phyloP scores from a whole-genome alignment of 1,139 yeast genomes.

The Yamadazyma mexicana region DNA sequence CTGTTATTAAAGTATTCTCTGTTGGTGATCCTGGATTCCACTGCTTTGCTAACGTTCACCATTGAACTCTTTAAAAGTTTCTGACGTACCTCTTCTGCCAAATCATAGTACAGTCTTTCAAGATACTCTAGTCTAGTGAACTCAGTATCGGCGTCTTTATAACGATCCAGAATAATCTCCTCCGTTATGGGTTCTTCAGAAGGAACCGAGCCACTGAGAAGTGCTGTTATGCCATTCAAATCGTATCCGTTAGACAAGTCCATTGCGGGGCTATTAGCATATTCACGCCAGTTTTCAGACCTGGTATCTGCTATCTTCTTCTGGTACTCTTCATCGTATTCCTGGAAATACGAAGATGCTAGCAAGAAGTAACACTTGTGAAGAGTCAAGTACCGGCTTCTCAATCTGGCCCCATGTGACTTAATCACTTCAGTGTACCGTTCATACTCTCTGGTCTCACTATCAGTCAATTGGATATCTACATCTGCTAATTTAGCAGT shows the following conservation, averaged over 20 bases:
- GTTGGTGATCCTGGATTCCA: constrained; percentile 24
- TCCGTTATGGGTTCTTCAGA: constrained; percentile 1
- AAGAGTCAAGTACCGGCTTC: constrained; percentile 57
- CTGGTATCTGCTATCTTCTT: constrained; percentile 19
- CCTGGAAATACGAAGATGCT: constrained; percentile 78
- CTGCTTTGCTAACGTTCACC: constrained; percentile 28
- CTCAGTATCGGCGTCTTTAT: neutral
- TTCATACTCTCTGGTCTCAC: constrained; percentile 20
- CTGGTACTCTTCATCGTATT: constrained; percentile 46
- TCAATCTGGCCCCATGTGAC: constrained; percentile 27
- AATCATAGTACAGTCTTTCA: constrained; percentile 49
- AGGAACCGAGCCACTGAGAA: constrained; percentile 2
- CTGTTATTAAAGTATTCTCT: constrained; percentile 21
- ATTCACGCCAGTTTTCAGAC: neutral
- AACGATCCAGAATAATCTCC: constrained; percentile 3
- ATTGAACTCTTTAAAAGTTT: constrained; percentile 51
- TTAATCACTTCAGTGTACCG: constrained; percentile 26
- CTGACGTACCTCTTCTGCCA: constrained; percentile 64
- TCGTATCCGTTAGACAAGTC: neutral
- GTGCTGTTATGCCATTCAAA: constrained; percentile 2
- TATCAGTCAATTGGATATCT: constrained; percentile 12
- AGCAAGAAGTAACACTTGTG: constrained; percentile 78
- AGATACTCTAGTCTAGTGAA: constrained; percentile 12
- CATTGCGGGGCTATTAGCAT: neutral
- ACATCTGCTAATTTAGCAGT: constrained; percentile 10